Conservation (phyloP, 179 eudicot species). For the Beta lomatogona region DNA sequence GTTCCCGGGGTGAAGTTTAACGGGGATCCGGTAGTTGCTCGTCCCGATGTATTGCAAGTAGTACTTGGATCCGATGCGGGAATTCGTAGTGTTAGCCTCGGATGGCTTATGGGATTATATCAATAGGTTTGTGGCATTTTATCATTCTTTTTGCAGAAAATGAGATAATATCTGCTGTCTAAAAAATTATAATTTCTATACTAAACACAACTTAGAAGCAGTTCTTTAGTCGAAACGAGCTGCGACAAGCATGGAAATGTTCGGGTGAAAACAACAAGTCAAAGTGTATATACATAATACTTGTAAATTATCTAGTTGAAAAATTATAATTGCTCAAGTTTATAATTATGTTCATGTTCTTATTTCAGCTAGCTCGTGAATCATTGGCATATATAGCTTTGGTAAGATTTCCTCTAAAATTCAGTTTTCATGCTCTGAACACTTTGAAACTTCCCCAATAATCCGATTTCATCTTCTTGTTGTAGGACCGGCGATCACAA, state of each 20-base stretch:
- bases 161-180: neutral
- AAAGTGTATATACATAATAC: neutral
- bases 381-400: slow-evolving; percentile 76
- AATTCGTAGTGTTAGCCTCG: slow-evolving; percentile 76
- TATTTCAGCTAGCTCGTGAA: slow-evolving; percentile 75
- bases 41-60: slow-evolving; percentile 73
- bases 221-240: slow-evolving; percentile 77
- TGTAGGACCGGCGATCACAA: slow-evolving; percentile 87
- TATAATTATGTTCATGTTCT: slow-evolving; percentile 13
- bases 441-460: neutral
- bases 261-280: slow-evolving; percentile 55
- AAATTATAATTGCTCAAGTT: neutral
- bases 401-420: slow-evolving; percentile 45
- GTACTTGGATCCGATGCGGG: slow-evolving; percentile 75
- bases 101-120: slow-evolving; percentile 99
- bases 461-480: slow-evolving; percentile 20
- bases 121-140: slow-evolving; percentile 52
- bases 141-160: neutral
- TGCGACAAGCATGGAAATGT: slow-evolving; percentile 86
- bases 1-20: slow-evolving; percentile 56
- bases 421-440: neutral
- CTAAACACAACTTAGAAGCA: slow-evolving; percentile 70
- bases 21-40: slow-evolving; percentile 75
- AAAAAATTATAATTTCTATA: neutral
- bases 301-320: neutral